These are phyloP conservation scores for Solanum hybrid DNA, from an alignment of 305 asterid genomes.

Conservation along the genomic window DNA sequence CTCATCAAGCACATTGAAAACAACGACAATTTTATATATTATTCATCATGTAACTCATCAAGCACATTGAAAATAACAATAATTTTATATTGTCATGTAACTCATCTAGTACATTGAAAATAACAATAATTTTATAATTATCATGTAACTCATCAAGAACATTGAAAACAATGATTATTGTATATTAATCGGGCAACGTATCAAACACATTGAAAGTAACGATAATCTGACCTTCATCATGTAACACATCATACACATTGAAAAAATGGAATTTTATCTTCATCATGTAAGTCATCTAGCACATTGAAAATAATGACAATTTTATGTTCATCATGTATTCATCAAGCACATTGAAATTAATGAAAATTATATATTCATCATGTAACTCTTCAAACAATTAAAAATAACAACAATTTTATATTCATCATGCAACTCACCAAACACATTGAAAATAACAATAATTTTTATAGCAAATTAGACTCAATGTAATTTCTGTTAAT, in stretches of 20 bases:
- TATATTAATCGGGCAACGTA: neutral
- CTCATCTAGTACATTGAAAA: neutral
- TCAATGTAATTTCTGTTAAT: neutral
- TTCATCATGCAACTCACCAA: too few species aligned
- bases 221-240: too few species aligned
- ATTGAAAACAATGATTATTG: neutral
- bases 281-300: neutral
- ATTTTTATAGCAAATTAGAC: neutral
- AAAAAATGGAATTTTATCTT: too few species aligned
- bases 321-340: neutral
- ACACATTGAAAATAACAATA: neutral
- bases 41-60: neutral
- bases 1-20: neutral
- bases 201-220: neutral
- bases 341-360: too few species aligned
- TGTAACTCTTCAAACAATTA: too few species aligned
- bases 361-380: too few species aligned
- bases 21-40: too few species aligned
- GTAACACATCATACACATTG: too few species aligned
- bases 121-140: too few species aligned
- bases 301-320: too few species aligned
- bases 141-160: neutral
- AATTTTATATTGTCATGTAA: neutral
- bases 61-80: neutral
- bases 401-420: too few species aligned